Evolutionary conservation across 208 protist genomes (phyloP).

Genomic region (Acanthamoeba healyi): DNA sequence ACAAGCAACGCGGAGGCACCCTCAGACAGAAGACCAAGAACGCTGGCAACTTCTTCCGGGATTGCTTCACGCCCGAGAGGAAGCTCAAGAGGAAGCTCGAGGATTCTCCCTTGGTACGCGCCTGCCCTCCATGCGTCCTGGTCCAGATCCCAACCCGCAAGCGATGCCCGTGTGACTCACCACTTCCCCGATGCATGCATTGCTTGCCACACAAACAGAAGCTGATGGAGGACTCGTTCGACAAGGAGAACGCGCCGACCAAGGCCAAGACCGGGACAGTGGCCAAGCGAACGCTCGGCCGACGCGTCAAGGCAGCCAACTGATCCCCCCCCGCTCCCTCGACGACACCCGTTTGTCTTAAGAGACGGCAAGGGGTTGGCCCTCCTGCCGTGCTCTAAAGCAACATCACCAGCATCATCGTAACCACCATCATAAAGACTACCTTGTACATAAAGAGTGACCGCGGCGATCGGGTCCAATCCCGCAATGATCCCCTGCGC

Average conservation of each 20-base stretch:
- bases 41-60: slow-evolving; percentile 30
- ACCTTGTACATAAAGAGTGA: background rate
- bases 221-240: background rate
- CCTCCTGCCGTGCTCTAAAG: background rate
- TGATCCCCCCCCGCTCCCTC: background rate
- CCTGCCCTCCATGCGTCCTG: background rate
- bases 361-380: background rate
- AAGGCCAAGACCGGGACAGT: slow-evolving; percentile 9
- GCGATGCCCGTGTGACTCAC: no score
- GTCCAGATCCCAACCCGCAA: background rate
- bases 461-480: no score
- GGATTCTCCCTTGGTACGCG: background rate
- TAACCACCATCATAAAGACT: no score
- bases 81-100: slow-evolving; percentile 37
- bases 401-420: no score
- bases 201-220: background rate
- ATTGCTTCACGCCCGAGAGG: slow-evolving; percentile 52
- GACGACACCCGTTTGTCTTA: no score
- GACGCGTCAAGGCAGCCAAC: slow-evolving; percentile 5
- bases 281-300: slow-evolving; percentile 20
- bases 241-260: slow-evolving; percentile 28
- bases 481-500: no score
- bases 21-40: slow-evolving; percentile 39
- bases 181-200: no score
- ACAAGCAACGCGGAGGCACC: slow-evolving; percentile 16